phyloP scores from a whole-genome alignment of 371 early-diverging fungal species.

The Mortierella sp. region DNA sequence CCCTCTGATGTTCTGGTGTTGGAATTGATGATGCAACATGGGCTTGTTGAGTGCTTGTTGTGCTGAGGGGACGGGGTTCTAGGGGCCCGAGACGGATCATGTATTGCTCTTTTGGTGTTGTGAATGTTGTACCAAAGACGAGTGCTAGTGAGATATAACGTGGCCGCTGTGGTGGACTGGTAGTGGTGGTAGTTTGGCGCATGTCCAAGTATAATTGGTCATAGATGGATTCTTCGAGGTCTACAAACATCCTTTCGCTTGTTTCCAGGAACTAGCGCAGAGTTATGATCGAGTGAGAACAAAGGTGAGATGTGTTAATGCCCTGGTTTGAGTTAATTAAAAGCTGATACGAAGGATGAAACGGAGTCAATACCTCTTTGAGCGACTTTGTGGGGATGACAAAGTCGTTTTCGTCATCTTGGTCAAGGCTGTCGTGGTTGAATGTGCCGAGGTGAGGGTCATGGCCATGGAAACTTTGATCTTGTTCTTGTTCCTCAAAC shows the following conservation, averaged over 20 bases:
- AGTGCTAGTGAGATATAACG: conserved; percentile 33
- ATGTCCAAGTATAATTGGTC: conserved; percentile 11
- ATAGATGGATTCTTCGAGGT: conserved; percentile 42
- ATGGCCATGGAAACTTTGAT: background rate
- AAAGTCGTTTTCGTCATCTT: background rate
- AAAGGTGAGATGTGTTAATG: background rate
- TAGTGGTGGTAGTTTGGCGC: background rate
- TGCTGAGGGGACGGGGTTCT: conserved; percentile 21
- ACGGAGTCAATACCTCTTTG: conserved; percentile 1
- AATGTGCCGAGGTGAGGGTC: background rate
- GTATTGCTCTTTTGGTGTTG: conserved; percentile 47
- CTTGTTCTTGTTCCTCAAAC: background rate
- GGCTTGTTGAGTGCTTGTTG: background rate
- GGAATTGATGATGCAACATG: background rate
- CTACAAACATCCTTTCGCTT: conserved; percentile 37
- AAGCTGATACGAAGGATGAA: too few relatives aligned
- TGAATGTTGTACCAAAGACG: conserved; percentile 36
- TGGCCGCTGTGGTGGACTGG: background rate
- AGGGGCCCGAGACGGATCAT: conserved; percentile 52
- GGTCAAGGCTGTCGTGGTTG: background rate
- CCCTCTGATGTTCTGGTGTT: background rate
- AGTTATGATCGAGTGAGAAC: background rate
- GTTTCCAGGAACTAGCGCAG: conserved; percentile 27
- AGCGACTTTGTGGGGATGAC: conserved; percentile 22
- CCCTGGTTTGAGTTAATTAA: background rate